Evolutionary conservation across 106 monocot genomes (phyloP).

Genomic region (Acanthochlamys bracteata): DNA sequence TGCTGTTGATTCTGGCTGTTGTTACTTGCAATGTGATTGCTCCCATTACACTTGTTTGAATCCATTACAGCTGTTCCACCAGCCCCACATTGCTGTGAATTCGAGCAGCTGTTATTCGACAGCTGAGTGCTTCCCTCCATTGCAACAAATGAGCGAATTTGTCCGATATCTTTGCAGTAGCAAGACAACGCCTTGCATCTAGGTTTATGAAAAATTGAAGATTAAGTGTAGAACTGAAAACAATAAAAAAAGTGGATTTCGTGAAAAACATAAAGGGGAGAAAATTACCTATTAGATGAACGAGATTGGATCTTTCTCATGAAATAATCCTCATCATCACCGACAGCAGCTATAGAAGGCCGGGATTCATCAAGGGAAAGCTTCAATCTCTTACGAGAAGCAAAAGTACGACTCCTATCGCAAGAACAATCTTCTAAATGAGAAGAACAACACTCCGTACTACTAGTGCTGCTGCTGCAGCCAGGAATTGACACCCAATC

Average conservation of each 20-base stretch:
- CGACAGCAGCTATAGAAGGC: neutral
- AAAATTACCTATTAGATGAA: too few species aligned
- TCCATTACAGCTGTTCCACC: constrained; percentile 9
- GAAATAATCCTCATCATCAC: constrained; percentile 3
- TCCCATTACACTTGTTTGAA: too few species aligned
- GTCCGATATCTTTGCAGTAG: constrained; percentile 8
- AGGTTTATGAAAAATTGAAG: neutral
- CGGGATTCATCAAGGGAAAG: neutral
- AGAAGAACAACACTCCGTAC: neutral
- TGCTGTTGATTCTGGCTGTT: too few species aligned
- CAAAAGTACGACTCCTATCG: neutral
- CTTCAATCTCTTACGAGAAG: constrained; percentile 9
- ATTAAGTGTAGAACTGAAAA: neutral
- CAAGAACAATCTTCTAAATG: neutral
- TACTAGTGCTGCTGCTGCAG: constrained; percentile 2
- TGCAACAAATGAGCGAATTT: constrained; percentile 16
- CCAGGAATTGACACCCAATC: neutral
- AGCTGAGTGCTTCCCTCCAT: constrained; percentile 29
- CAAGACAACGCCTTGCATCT: constrained; percentile 10
- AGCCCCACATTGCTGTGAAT: constrained; percentile 5
- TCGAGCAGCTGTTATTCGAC: constrained; percentile 12
- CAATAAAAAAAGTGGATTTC: neutral
- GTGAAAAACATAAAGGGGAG: neutral
- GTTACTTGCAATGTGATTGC: too few species aligned
- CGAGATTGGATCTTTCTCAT: too few species aligned